These are phyloP conservation scores for Penicillium nucicola DNA, from an alignment of 495 filamentous ascomycete genomes.

Conservation along the genomic window DNA sequence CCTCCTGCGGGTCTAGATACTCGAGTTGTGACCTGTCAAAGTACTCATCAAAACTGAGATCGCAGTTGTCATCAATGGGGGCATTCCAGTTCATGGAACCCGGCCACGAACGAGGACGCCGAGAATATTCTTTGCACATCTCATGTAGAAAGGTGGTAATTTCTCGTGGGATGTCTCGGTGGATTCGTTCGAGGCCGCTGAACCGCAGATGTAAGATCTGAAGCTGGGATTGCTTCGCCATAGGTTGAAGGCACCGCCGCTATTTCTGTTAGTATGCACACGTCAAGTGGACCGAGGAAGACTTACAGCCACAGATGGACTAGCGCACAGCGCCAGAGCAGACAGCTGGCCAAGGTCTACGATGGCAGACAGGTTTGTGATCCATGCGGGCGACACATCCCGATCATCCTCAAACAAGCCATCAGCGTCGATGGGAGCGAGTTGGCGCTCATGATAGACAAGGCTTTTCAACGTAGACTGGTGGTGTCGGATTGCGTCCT, in stretches of 20 bases:
- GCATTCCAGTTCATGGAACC: neutral
- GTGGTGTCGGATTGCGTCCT: neutral
- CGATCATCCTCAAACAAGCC: conserved; percentile 3
- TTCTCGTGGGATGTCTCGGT: neutral
- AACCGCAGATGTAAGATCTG: neutral
- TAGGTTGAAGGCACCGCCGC: neutral
- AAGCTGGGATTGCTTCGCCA: neutral
- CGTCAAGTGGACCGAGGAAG: neutral
- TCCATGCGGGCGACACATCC: conserved; percentile 1
- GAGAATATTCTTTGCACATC: neutral
- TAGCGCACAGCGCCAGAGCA: conserved; percentile 1
- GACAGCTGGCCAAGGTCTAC: neutral
- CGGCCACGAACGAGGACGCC: neutral
- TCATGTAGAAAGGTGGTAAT: neutral
- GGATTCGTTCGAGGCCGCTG: neutral
- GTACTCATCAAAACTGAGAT: neutral
- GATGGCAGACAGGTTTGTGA: neutral
- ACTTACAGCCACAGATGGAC: neutral
- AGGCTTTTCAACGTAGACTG: conserved; percentile 3
- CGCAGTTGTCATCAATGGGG: neutral
- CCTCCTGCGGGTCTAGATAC: neutral
- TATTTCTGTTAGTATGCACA: neutral
- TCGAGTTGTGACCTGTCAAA: neutral
- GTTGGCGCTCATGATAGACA: conserved; percentile 7
- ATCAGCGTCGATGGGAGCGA: no score